These are phyloP conservation scores for Podospora conica DNA, from an alignment of 495 filamentous ascomycete genomes.

Conservation along the genomic window DNA sequence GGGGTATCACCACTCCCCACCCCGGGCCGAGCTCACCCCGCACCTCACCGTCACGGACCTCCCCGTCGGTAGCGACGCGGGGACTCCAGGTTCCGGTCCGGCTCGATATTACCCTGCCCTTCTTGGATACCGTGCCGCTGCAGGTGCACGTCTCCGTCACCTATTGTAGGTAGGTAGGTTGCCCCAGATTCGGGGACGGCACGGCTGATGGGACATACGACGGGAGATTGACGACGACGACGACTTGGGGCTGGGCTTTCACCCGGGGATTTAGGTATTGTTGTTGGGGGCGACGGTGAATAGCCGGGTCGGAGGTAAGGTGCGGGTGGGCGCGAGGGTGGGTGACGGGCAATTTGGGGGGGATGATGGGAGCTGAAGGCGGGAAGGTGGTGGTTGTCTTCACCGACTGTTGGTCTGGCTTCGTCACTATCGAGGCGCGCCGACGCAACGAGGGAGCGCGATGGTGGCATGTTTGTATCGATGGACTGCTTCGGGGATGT, in stretches of 20 bases:
- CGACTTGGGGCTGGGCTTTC: neutral
- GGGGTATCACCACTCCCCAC: neutral
- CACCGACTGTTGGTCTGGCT: neutral
- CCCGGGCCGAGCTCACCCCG: neutral
- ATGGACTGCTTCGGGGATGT: no score
- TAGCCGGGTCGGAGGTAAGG: neutral
- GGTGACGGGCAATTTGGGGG: neutral
- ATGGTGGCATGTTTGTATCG: no score
- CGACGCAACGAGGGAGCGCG: no score
- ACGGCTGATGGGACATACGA: no score
- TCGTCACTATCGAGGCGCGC: no score
- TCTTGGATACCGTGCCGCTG: neutral
- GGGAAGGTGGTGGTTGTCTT: neutral
- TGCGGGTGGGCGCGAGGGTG: neutral
- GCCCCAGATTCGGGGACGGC: neutral
- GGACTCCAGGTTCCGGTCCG: neutral
- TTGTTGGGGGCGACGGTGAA: neutral
- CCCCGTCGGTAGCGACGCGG: constrained; percentile 1
- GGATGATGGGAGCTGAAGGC: neutral
- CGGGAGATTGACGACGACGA: no score
- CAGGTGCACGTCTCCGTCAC: no score
- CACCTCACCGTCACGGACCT: neutral
- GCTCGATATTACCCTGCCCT: neutral
- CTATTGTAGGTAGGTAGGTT: no score
- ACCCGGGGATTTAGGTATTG: no score